A percentile compares a stretch with the other conserved stretches of the same genome.
Evolutionary conservation across 305 asterid species (phyloP).

Genomic region (Plantago lanceolata): DNA sequence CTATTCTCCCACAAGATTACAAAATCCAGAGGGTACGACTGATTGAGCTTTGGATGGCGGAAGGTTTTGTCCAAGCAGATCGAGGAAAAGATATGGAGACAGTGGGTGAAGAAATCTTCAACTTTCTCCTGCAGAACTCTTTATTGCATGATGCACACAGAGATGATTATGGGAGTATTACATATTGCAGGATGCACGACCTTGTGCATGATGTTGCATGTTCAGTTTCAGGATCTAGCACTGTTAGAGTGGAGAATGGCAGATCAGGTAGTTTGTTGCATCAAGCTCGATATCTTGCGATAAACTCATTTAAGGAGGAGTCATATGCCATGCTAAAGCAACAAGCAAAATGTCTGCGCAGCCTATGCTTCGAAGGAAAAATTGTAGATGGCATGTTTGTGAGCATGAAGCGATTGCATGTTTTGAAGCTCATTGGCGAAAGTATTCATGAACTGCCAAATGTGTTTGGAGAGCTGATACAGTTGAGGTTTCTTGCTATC

Average conservation of each 20-base stretch:
- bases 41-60: slow-evolving; percentile 36
- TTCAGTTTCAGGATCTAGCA: background rate
- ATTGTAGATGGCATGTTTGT: background rate
- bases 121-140: slow-evolving; percentile 24
- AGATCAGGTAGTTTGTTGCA: background rate
- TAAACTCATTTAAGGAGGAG: background rate
- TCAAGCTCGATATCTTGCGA: slow-evolving; percentile 13
- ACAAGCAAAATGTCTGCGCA: slow-evolving; percentile 14
- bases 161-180: slow-evolving; percentile 2
- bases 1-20: slow-evolving; percentile 25
- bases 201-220: slow-evolving; percentile 34
- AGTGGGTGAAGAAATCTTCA: slow-evolving; percentile 20
- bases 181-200: slow-evolving; percentile 32
- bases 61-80: slow-evolving; percentile 21
- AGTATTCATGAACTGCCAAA: background rate
- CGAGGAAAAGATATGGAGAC: slow-evolving; percentile 12
- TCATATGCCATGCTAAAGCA: background rate
- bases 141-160: slow-evolving; percentile 20
- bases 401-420: slow-evolving; percentile 16
- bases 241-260: background rate
- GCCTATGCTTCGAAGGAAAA: background rate
- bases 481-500: slow-evolving; percentile 19
- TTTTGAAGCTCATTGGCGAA: background rate
- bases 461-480: slow-evolving; percentile 16
- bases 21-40: background rate